Conservation (phyloP, 2,329 filamentous ascomycete genomes). For the Pezicula rhizophila region DNA sequence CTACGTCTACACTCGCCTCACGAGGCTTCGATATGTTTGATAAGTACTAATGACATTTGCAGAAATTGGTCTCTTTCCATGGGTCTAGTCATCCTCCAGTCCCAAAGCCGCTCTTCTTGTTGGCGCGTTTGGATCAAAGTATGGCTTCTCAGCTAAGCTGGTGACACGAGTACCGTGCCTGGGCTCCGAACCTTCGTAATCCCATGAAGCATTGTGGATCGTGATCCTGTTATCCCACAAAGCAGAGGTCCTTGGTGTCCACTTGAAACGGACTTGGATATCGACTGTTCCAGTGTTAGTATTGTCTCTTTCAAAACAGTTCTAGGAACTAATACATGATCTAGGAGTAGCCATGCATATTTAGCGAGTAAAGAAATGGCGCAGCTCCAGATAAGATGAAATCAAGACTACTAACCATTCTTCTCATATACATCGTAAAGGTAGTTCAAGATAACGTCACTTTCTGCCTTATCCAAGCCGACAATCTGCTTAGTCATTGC, state of each 20-base stretch:
- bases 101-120: slow-evolving; percentile 62
- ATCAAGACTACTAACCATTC: slow-evolving; percentile 24
- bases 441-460: slow-evolving; percentile 61
- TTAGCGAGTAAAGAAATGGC: too few species aligned
- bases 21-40: background rate
- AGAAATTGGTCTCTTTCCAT: background rate
- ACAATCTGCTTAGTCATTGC: slow-evolving; percentile 64
- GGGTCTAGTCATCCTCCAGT: slow-evolving; percentile 42
- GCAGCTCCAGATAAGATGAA: too few species aligned
- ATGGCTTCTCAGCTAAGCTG: slow-evolving; percentile 64
- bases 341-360: too few species aligned
- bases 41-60: background rate
- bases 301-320: too few species aligned
- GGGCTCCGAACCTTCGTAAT: slow-evolving; percentile 61
- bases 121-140: slow-evolving; percentile 57
- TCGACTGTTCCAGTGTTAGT: slow-evolving; percentile 41
- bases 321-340: too few species aligned
- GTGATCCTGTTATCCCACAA: slow-evolving; percentile 71
- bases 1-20: too few species aligned
- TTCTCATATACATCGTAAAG: slow-evolving; percentile 63
- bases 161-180: slow-evolving; percentile 69
- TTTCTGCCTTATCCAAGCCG: slow-evolving; percentile 62
- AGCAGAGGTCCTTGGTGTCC: slow-evolving; percentile 61
- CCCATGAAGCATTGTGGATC: slow-evolving; percentile 70
- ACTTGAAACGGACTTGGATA: slow-evolving; percentile 66